phyloP scores from a whole-genome alignment of 2,329 filamentous ascomycete species.

The Neoarthrinium moseri region DNA sequence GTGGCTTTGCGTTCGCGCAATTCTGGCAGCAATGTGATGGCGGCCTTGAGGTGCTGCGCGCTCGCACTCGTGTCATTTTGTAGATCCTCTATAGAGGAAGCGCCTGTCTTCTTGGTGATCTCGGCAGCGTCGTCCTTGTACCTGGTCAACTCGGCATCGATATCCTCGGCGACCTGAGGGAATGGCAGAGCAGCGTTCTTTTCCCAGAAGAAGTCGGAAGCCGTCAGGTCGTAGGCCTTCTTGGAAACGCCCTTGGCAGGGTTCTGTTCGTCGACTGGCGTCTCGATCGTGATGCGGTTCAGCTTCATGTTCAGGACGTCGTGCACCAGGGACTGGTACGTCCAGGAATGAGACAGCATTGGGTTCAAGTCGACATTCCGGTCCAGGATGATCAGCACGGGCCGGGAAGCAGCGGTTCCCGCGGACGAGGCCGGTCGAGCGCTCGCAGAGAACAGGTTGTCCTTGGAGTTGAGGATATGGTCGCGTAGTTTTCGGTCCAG shows the following conservation, averaged over 20 bases:
- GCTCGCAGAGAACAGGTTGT: slow-evolving; percentile 81
- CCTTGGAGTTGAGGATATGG: slow-evolving; percentile 95
- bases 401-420: slow-evolving; percentile 70
- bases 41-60: slow-evolving; percentile 92
- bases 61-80: slow-evolving; percentile 86
- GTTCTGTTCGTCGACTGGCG: slow-evolving; percentile 74
- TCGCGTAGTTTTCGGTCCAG: slow-evolving; percentile 94
- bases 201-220: slow-evolving; percentile 95
- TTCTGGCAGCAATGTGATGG: slow-evolving; percentile 89
- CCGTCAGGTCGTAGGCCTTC: slow-evolving; percentile 84
- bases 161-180: slow-evolving; percentile 93
- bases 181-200: slow-evolving; percentile 90
- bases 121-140: slow-evolving; percentile 96
- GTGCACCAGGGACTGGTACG: slow-evolving; percentile 67
- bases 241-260: slow-evolving; percentile 75
- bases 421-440: slow-evolving; percentile 58
- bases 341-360: slow-evolving; percentile 98
- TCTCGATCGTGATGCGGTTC: slow-evolving; percentile 92
- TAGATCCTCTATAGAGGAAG: slow-evolving; percentile 87
- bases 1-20: slow-evolving; percentile 88
- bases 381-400: slow-evolving; percentile 90
- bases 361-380: slow-evolving; percentile 93
- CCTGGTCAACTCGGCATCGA: slow-evolving; percentile 86
- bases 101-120: slow-evolving; percentile 92
- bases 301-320: slow-evolving; percentile 76